These are phyloP conservation scores for Sechiopsis laciniata DNA, from an alignment of 306 rosid genomes.

Conservation along the genomic window DNA sequence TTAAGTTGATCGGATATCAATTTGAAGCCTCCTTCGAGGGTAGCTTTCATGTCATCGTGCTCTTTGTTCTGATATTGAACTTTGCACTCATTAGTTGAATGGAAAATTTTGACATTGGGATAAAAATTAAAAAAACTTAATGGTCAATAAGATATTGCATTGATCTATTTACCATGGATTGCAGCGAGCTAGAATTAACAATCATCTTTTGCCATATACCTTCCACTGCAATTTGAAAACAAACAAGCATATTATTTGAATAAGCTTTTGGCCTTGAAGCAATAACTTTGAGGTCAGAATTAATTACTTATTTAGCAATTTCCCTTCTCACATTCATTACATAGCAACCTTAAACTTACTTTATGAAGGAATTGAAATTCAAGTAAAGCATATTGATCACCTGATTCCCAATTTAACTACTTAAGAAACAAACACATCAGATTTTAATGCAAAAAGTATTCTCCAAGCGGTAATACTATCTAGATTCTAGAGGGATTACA, in stretches of 20 bases:
- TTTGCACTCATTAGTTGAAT: slow-evolving; percentile 1
- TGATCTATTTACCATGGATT: slow-evolving; percentile 53
- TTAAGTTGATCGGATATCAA: slow-evolving; percentile 51
- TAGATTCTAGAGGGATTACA: slow-evolving; percentile 23
- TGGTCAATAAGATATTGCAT: slow-evolving; percentile 17
- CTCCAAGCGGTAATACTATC: background rate
- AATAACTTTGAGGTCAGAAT: background rate
- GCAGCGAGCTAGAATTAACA: slow-evolving; percentile 59
- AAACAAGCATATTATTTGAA: background rate
- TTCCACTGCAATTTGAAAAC: slow-evolving; percentile 47
- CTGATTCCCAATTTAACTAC: slow-evolving; percentile 11
- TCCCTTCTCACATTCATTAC: background rate
- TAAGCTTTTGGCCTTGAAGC: background rate
- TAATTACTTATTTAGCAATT: background rate
- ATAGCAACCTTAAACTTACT: background rate
- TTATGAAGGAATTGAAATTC: background rate
- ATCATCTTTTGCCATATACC: slow-evolving; percentile 61
- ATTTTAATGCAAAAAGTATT: background rate
- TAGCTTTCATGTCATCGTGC: slow-evolving; percentile 68
- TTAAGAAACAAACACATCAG: slow-evolving; percentile 2
- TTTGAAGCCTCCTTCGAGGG: slow-evolving; percentile 58
- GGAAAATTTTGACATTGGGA: background rate
- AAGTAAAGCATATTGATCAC: background rate
- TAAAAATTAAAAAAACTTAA: slow-evolving; percentile 18
- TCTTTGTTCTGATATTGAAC: slow-evolving; percentile 55